Percentiles rank a stretch among this genome's conserved stretches.
These are phyloP conservation scores for Calcarisporium arbuscula DNA, from an alignment of 2,329 filamentous ascomycete genomes.

Conservation along the genomic window DNA sequence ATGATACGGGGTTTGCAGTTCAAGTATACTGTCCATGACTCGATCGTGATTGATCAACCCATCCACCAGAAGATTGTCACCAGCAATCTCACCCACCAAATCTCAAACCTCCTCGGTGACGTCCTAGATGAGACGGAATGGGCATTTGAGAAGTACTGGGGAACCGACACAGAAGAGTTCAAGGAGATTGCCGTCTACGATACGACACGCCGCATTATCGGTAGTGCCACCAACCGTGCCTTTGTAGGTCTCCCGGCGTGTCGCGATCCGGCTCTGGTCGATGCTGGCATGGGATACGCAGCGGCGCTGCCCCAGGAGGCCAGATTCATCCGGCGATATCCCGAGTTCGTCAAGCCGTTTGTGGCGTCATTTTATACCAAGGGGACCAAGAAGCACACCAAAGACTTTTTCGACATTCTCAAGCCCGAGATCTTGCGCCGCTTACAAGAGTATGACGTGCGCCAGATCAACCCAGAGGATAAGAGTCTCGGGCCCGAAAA, in stretches of 20 bases:
- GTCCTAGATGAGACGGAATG: constrained; percentile 1
- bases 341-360: background rate
- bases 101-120: constrained; percentile 1
- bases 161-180: background rate
- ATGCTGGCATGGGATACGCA: background rate
- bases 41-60: constrained; percentile 1
- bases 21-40: constrained; percentile 4
- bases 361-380: background rate
- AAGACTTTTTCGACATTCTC: background rate
- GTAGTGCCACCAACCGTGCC: background rate
- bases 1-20: constrained; percentile 4
- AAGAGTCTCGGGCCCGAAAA: background rate
- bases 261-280: background rate
- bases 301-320: background rate
- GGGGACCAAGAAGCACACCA: background rate
- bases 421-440: background rate
- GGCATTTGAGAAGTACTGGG: constrained; percentile 3
- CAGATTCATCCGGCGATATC: background rate
- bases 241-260: background rate
- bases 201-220: background rate
- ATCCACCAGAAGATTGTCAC: constrained; percentile 4
- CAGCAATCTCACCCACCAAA: constrained; percentile 3
- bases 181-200: background rate
- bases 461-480: background rate
- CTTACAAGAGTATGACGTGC: background rate